These are phyloP conservation scores for Globisporangium yorkense DNA, from an alignment of 352 stramenopile genomes.

Conservation along the genomic window DNA sequence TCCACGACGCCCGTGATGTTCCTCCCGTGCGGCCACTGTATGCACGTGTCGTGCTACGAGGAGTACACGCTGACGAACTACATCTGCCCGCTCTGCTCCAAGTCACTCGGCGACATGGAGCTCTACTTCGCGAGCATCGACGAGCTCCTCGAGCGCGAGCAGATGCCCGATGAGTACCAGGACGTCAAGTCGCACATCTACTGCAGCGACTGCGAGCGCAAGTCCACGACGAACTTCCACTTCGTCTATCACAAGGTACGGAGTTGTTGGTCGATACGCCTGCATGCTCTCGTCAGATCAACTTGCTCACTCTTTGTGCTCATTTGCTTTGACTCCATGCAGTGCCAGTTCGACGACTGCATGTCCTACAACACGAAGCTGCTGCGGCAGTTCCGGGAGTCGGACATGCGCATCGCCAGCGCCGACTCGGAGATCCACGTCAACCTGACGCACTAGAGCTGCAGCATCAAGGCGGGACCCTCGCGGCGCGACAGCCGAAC, in stretches of 20 bases:
- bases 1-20: constrained; percentile 94
- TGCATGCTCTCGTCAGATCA: too few relatives aligned
- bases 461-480: background rate
- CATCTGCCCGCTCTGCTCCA: constrained; percentile 93
- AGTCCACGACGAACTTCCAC: constrained; percentile 79
- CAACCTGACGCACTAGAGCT: constrained; percentile 23
- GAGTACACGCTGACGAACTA: constrained; percentile 93
- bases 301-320: background rate
- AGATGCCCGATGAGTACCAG: constrained; percentile 75
- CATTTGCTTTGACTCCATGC: background rate
- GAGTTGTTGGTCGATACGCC: too few relatives aligned
- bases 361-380: constrained; percentile 85
- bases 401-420: constrained; percentile 28
- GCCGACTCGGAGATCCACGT: constrained; percentile 27
- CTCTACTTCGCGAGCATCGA: constrained; percentile 85
- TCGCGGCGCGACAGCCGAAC: background rate
- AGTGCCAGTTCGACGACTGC: constrained; percentile 76
- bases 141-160: constrained; percentile 71
- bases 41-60: constrained; percentile 95
- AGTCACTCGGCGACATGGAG: constrained; percentile 93
- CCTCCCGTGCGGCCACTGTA: constrained; percentile 94
- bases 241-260: constrained; percentile 85
- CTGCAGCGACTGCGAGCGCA: constrained; percentile 84
- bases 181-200: constrained; percentile 73
- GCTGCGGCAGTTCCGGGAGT: constrained; percentile 65